These are phyloP conservation scores for Alnus rubra DNA, from an alignment of 306 rosid genomes.

Conservation along the genomic window DNA sequence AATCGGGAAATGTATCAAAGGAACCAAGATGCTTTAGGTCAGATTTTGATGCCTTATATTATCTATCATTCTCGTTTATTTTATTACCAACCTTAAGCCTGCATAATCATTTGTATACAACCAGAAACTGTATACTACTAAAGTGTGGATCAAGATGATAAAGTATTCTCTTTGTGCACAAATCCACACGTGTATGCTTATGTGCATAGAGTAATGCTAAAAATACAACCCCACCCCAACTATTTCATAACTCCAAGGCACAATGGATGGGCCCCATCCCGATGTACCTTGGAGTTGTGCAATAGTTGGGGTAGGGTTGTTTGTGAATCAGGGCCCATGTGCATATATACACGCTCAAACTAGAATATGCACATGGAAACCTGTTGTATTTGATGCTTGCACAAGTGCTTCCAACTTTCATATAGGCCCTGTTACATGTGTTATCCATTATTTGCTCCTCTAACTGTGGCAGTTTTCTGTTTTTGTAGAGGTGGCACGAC, in stretches of 20 bases:
- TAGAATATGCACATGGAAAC: background rate
- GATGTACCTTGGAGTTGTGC: no score
- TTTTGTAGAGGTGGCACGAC: constrained; percentile 69
- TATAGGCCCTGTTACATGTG: constrained; percentile 5
- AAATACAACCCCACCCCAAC: no score
- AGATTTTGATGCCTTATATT: constrained; percentile 28
- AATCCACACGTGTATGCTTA: background rate
- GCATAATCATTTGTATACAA: background rate
- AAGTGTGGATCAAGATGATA: background rate
- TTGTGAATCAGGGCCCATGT: no score
- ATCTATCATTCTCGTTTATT: background rate
- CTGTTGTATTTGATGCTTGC: constrained; percentile 5
- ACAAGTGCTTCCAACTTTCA: constrained; percentile 7
- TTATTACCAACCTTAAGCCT: background rate
- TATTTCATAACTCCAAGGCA: no score
- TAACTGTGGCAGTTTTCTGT: constrained; percentile 13
- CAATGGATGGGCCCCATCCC: no score
- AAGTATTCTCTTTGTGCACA: background rate
- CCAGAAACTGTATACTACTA: no score
- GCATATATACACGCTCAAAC: background rate
- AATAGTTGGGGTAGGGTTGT: no score
- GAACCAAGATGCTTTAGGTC: constrained; percentile 92
- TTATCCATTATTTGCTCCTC: constrained; percentile 2
- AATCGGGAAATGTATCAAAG: constrained; percentile 98
- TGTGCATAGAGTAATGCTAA: no score